A percentile compares a stretch with the other conserved stretches of the same genome.
Conservation (phyloP, 2,329 filamentous ascomycete species). For the Penicillium sp. region DNA sequence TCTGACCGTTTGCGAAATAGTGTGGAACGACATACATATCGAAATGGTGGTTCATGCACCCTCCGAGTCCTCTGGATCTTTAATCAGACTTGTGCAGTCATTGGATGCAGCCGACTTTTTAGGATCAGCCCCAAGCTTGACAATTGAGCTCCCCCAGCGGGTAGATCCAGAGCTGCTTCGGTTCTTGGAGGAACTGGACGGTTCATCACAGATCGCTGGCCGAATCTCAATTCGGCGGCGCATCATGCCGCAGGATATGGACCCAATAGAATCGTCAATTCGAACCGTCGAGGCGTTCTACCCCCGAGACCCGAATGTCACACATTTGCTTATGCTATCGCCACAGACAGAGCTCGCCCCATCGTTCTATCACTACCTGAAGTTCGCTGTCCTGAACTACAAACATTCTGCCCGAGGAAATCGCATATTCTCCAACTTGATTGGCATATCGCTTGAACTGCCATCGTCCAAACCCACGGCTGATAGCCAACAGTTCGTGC, state of each 20-base stretch:
- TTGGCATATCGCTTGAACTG: constrained; percentile 76
- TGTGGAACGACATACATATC: constrained; percentile 73
- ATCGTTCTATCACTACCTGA: constrained; percentile 81
- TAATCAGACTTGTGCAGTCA: constrained; percentile 73
- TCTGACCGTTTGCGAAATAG: constrained; percentile 39
- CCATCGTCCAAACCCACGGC: constrained; percentile 57
- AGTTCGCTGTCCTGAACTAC: constrained; percentile 73
- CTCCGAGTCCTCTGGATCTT: constrained; percentile 64
- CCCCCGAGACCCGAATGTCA: constrained; percentile 59
- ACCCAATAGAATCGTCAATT: constrained; percentile 66
- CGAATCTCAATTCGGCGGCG: constrained; percentile 69
- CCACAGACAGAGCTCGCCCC: constrained; percentile 75
- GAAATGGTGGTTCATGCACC: constrained; percentile 81
- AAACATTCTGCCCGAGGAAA: constrained; percentile 59
- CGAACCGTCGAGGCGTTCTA: constrained; percentile 86
- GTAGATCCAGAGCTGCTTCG: constrained; percentile 62
- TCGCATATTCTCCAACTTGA: constrained; percentile 52
- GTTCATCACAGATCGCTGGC: constrained; percentile 56
- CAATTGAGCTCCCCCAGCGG: constrained; percentile 72
- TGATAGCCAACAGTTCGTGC: constrained; percentile 54
- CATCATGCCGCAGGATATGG: constrained; percentile 58
- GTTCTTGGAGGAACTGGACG: constrained; percentile 63
- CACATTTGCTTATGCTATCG: constrained; percentile 80
- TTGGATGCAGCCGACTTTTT: constrained; percentile 72
- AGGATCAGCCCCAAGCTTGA: constrained; percentile 68